Conservation (phyloP, 805 yeast species). For the Yamadazyma nakazawae region DNA sequence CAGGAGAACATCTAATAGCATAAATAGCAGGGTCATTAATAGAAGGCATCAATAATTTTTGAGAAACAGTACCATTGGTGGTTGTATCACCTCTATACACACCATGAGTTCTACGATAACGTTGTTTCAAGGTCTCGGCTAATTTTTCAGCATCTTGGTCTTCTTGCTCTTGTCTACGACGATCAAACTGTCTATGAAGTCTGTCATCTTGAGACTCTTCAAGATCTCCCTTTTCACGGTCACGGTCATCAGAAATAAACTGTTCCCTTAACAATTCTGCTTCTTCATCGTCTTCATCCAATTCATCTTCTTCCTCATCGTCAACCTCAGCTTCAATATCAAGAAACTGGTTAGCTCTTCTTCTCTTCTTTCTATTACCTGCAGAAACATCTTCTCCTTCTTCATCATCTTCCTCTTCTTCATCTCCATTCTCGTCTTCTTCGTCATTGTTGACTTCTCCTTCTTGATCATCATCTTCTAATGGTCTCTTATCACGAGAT, state of each 20-base stretch:
- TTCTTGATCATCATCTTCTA: slow-evolving; percentile 10
- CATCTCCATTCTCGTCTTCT: slow-evolving; percentile 47
- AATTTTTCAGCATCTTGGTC: slow-evolving; percentile 94
- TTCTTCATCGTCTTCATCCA: slow-evolving; percentile 86
- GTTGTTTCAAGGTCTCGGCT: slow-evolving; percentile 87
- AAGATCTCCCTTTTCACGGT: slow-evolving; percentile 55
- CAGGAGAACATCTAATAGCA: slow-evolving; percentile 92
- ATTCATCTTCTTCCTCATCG: slow-evolving; percentile 91
- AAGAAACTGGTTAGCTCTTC: slow-evolving; percentile 75
- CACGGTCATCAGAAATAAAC: slow-evolving; percentile 73
- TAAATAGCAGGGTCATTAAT: slow-evolving; percentile 95
- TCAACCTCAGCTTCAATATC: slow-evolving; percentile 99
- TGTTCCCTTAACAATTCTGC: slow-evolving; percentile 86
- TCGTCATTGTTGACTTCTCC: slow-evolving; percentile 19
- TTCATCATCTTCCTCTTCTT: slow-evolving; percentile 50
- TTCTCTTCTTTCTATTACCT: slow-evolving; percentile 45
- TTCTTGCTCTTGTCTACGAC: slow-evolving; percentile 77
- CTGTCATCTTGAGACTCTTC: slow-evolving; percentile 59
- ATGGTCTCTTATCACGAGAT: slow-evolving; percentile 6
- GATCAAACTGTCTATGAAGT: slow-evolving; percentile 87
- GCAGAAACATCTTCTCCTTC: slow-evolving; percentile 50
- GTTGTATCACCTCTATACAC: slow-evolving; percentile 84
- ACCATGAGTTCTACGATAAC: slow-evolving; percentile 84
- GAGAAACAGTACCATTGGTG: slow-evolving; percentile 66
- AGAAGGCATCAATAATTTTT: slow-evolving; percentile 88